Evolutionary conservation across 352 stramenopile species (phyloP), one percentile per base, ranked within the genome.

Genomic region (Pythium sp.): DNA sequence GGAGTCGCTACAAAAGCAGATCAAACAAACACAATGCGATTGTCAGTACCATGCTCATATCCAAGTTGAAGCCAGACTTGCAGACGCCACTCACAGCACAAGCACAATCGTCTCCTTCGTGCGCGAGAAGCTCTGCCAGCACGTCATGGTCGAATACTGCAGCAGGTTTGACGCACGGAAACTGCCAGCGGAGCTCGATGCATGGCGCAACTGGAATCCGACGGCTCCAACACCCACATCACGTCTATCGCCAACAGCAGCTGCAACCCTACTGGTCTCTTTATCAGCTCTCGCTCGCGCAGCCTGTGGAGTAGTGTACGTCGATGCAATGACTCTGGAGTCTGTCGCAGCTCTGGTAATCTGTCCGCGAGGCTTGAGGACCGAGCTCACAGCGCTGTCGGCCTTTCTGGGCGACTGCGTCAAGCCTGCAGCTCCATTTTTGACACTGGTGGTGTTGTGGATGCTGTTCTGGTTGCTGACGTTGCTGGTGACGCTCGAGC

Each of bases 111-210:
- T 79, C 71, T 90, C 82, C 32, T 74, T 84, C 0, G 67, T 58
- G 5, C 78, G 72, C 28, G 81, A 78, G 62, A 77, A 93, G 70
- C 81, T 91, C 65, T 88, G 74, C 85, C 85, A 93, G 55, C 72
- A 90, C 55, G 72, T 79, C 11, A 56, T 66, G 3, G 71, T 80
- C 67, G 82, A 85, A 72, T 93, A 91, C 18, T 74, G 28, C n/a
- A 78, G 62, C 53, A 93, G 64, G 53, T 87, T 72, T 30, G 70
- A 72, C 36, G 79, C 73, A 5, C 69, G 66, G 3, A 68, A 75
- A 15, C 64, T 71, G 15, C 70, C 66, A 0, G 82, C 75, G 0
- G 77, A 72, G 11, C 66, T 70, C 5, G 80, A 79, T 4, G 76
- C 80, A 38, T 72, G 75, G 0, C 73, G 72, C 51, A 91, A 73